These are phyloP conservation scores for Trichopus zeylanicus DNA, from an alignment of 116 monocot genomes.

Conservation along the genomic window DNA sequence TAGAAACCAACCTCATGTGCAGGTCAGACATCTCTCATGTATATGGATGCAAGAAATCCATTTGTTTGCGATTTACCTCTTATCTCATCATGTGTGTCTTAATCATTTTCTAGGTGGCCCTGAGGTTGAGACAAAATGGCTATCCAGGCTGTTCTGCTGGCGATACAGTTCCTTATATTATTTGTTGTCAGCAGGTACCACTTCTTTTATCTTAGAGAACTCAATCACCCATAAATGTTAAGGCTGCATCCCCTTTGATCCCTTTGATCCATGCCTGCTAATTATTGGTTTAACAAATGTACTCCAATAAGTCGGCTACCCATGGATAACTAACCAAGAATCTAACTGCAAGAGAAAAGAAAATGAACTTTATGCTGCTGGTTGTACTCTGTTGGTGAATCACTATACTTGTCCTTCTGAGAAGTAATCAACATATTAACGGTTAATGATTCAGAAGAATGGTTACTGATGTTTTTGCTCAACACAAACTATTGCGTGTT, in stretches of 20 bases:
- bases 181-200: slow-evolving; percentile 79
- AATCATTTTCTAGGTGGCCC: slow-evolving; percentile 52
- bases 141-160: slow-evolving; percentile 66
- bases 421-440: no score
- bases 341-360: neutral
- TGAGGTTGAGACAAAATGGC: slow-evolving; percentile 78
- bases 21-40: slow-evolving; percentile 34
- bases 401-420: no score
- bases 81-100: neutral
- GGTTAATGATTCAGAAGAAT: no score
- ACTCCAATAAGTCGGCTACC: neutral
- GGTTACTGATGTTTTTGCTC: no score
- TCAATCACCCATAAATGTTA: no score
- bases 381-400: no score
- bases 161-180: slow-evolving; percentile 87
- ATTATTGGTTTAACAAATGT: neutral
- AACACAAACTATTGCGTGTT: no score
- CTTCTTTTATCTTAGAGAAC: no score
- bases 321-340: neutral
- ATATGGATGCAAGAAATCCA: neutral
- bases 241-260: no score
- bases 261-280: no score
- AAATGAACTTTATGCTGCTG: no score
- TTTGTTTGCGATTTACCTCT: neutral
- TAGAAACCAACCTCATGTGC: slow-evolving; percentile 94